Evolutionary conservation across 495 filamentous ascomycete species (phyloP), one percentile per base, ranked within the genome.

Genomic region (Neurospora sp.): DNA sequence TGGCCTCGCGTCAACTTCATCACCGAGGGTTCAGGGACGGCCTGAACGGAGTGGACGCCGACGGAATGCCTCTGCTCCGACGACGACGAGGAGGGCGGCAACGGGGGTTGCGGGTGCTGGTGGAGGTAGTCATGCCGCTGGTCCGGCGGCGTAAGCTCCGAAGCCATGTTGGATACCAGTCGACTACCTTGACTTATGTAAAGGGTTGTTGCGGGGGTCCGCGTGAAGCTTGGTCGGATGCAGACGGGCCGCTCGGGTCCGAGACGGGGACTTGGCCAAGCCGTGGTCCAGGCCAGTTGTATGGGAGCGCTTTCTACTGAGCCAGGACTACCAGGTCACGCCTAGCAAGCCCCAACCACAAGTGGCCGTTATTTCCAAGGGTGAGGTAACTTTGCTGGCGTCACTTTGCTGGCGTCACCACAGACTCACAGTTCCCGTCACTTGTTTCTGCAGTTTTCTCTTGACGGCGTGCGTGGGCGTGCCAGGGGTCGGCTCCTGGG

Each of bases 1-100:
- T 87, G 88, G 44, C 85, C 85, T 72, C 85, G 80, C 27, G 85
- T 87, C 78, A 87, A 81, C 76, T 87, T 87, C 75, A 86, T 80
- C 72, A 78, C 80, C 77, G 82, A 81, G 42, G 81, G 74, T 74
- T 84, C 79, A 72, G 78, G 73, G 69, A 74, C 75, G 54, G 54
- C 54, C 54, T 35, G 54, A 62, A 62, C 6, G 54, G 54, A 62
- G 27, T 62, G 54, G 54, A 35, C 54, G 54, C 54, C 54, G 54
- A 35, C 27, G 70, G 76, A 39, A 72, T 71, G 75, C 75, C 77
- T 72, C 71, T 70, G 75, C 77, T 72, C 80, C 74, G 78, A 80
- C 74, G 81, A 79, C 77, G 80, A 78, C 73, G 79, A 62, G 5
- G 54, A 62, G 27, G 54, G 79, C 80, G 54, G 73, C 75, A 62